A percentile compares a stretch with the other conserved stretches of the same genome.
Evolutionary conservation across 306 rosid genomes (phyloP).

Genomic region (Ochetophila trinervis): DNA sequence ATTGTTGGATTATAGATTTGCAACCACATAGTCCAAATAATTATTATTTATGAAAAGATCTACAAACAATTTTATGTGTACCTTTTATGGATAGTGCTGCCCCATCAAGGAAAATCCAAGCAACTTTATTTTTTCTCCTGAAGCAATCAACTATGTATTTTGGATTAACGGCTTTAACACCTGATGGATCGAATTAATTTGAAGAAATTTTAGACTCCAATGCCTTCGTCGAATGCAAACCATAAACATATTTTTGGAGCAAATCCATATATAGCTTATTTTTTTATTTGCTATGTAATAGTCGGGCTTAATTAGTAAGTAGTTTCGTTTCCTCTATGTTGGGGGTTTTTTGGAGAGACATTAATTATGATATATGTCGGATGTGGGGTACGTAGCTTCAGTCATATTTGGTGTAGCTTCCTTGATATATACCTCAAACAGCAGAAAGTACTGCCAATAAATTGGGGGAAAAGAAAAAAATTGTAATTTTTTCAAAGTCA

Average conservation of each 20-base stretch:
- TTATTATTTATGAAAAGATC: not conserved
- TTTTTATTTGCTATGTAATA: too few species aligned
- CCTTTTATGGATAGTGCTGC: constrained; percentile 60
- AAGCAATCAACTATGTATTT: constrained; percentile 54
- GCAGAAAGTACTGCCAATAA: constrained; percentile 60
- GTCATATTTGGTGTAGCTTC: constrained; percentile 35
- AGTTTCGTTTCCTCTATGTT: too few species aligned
- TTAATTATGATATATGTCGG: too few species aligned
- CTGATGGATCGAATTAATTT: constrained; percentile 51
- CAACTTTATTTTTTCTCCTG: constrained; percentile 54
- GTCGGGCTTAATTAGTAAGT: too few species aligned
- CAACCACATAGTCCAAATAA: not conserved
- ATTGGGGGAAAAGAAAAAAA: not conserved
- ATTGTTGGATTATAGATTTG: constrained; percentile 59
- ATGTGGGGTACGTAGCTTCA: constrained; percentile 29
- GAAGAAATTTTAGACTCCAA: constrained; percentile 64
- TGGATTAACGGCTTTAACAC: constrained; percentile 66
- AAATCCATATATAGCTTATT: too few species aligned
- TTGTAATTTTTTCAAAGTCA: not conserved
- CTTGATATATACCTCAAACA: constrained; percentile 68
- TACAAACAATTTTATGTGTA: not conserved
- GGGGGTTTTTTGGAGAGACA: too few species aligned
- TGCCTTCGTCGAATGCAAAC: constrained; percentile 55
- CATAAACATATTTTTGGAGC: constrained; percentile 71
- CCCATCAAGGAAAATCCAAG: constrained; percentile 93